Base-by-base conservation (phyloP, 192 early-diverging fungal genomes). In the Rhizophagus clarus region DNA sequence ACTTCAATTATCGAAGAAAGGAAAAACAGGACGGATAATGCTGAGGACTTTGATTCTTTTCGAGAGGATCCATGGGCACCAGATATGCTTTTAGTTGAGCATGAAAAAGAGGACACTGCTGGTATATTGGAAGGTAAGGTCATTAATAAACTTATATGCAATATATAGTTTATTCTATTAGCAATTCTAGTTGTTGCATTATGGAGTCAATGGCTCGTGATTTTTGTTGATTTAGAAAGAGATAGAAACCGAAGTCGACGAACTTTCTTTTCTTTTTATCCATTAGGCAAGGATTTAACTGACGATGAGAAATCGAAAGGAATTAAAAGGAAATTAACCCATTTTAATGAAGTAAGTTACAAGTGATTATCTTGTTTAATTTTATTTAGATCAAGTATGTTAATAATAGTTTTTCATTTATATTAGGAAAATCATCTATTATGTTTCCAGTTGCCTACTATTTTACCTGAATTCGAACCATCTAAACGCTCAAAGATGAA, bases 211-310 rank as follows among this genome's bases (percentile, higher is more conserved):
- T 70, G 22, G 68, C 34, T 70, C 34, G 68, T 49, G 40, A 49
- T 72, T 49, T 72, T 72, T 28, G 45, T 72, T 31, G 71, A 72
- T 49, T 72, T 72, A 70, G 68, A 70, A 70, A 70, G 22, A 70
- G 31, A 70, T 70, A 70, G 68, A 70, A 70, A 70, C 68, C 68
- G 34, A 70, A n/a, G 68, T 40, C 31, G 68, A 70, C 29, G 68
- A 70, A 70, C 31, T 72, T 72, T 72, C 45, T 72, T 72, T 72
- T 72, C 45, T 72, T 49, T 72, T 72, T 72, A 49, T 42, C 71
- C 42, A 72, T 49, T 69, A 69, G 71, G n/a, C 45, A 45, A 72
- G 45, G 26, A 72, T 47, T n/a, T 17, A 11, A 22, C 11, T 22
- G 31, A 42, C 11, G 22, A 40, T 20, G 17, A 70, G 3, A 24